Evolutionary conservation across 2,329 filamentous ascomycete genomes (phyloP), one percentile per base, ranked within the genome.

Genomic region (Clonostachys chloroleuca): DNA sequence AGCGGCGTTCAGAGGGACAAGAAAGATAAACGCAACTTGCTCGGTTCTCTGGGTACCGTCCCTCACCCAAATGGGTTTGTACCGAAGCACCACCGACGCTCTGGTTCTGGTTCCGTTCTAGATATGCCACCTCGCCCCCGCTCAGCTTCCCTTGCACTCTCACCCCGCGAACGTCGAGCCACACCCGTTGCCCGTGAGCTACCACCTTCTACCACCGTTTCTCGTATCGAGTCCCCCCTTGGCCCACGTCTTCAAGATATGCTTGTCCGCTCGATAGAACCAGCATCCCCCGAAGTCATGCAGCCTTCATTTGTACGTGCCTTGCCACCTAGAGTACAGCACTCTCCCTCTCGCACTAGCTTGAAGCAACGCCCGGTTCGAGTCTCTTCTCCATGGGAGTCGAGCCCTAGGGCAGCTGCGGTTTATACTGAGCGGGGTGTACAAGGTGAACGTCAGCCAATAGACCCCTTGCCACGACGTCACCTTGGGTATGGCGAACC

Each of bases 231-330:
- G 24, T 30, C 24, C 24, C 24, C 24, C 24, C 24, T 30, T 30
- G 24, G 24, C 24, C 24, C 24, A 9, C 52, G 50, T 13, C 47
- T 64, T 12, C 66, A 69, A 52, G 74, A 78, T 37, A 63, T 70
- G 54, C 57, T 74, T 49, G 64, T 77, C 13, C 70, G 57, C 9
- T 78, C 73, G 7, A 69, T 76, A 52, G 75, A 77, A 51, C 66
- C 68, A 17, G 54, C 45, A 7, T 73, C 71, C 34, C 70, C 70
- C 6, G 54, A 60, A 20, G 41, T 55, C 17, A 61, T 61, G 57
- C 58, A 55, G 47, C 63, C 66, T 5, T 61, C 61, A 2, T 68
- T 66, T 54, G 54, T 68, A 40, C 64, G 64, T 48, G 45, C 58
- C 33, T 48, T 64, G 33, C 63, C 63, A 12, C 59, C 60, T 16